Conservation (phyloP, 2,329 filamentous ascomycete species). For the Ophiostoma ulmi region DNA sequence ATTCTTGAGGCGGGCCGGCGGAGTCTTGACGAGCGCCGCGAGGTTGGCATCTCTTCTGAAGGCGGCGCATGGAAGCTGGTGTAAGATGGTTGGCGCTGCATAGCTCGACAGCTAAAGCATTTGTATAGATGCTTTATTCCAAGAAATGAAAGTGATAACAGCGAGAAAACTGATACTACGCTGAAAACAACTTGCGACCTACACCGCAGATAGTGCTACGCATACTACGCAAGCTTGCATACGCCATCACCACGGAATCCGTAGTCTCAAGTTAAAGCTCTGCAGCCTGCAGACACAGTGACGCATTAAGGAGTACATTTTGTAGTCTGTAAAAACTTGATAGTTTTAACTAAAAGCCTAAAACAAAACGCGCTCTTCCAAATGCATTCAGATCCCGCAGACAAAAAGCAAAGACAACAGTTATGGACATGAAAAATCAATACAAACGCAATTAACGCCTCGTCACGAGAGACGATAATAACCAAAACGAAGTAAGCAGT, state of each 20-base stretch:
- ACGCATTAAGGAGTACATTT: background rate
- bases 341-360: background rate
- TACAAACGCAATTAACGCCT: background rate
- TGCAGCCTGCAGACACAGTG: background rate
- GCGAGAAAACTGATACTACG: background rate
- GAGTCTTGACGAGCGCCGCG: constrained; percentile 76
- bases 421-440: background rate
- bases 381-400: background rate
- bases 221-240: background rate
- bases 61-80: constrained; percentile 63
- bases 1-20: constrained; percentile 82
- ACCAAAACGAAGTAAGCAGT: background rate
- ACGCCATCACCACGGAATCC: background rate
- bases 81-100: constrained; percentile 29
- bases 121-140: background rate
- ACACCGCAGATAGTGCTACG: constrained; percentile 11
- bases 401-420: background rate
- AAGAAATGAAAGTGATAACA: background rate
- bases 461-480: background rate
- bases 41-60: constrained; percentile 66
- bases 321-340: background rate
- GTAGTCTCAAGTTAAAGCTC: background rate
- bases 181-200: background rate
- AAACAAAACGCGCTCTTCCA: constrained; percentile 9
- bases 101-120: background rate